phyloP scores from a whole-genome alignment of 2,329 filamentous ascomycete genomes.

The Stenocarpella maydis region DNA sequence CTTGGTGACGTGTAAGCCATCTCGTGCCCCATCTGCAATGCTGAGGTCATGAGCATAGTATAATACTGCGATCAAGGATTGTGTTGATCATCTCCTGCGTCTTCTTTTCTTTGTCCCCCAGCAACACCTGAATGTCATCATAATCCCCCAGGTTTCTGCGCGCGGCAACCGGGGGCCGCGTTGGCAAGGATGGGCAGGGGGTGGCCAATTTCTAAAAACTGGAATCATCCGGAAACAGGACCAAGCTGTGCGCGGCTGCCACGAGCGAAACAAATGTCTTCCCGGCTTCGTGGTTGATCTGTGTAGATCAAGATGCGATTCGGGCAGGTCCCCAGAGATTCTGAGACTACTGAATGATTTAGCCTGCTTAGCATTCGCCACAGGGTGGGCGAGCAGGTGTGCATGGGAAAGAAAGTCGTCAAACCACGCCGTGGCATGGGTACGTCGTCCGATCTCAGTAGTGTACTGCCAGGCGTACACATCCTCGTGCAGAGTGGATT shows the following conservation, averaged over 20 bases:
- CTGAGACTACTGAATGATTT: conserved; percentile 11
- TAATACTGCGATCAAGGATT: conserved; percentile 3
- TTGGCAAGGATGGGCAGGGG: conserved; percentile 33
- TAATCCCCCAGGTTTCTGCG: conserved; percentile 22
- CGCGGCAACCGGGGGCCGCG: background rate
- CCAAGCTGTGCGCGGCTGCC: conserved; percentile 16
- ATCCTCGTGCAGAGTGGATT: conserved; percentile 6
- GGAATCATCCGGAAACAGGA: conserved; percentile 17
- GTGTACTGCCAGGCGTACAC: background rate
- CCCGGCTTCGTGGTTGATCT: conserved; percentile 26
- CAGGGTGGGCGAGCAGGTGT: background rate
- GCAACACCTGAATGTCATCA: conserved; percentile 29
- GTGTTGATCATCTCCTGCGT: background rate
- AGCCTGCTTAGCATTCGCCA: conserved; percentile 15
- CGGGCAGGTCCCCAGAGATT: conserved; percentile 20
- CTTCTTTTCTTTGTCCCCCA: conserved; percentile 21
- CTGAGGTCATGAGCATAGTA: conserved; percentile 11
- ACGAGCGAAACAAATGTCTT: background rate
- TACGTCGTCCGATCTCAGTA: conserved; percentile 13
- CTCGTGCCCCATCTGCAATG: background rate
- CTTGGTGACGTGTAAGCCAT: conserved; percentile 24
- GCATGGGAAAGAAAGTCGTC: background rate
- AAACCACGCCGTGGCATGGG: conserved; percentile 13
- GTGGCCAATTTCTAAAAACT: conserved; percentile 35
- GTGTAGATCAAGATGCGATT: conserved; percentile 27